phyloP scores from a whole-genome alignment of 805 yeast species.

The Candida nemodendra region DNA sequence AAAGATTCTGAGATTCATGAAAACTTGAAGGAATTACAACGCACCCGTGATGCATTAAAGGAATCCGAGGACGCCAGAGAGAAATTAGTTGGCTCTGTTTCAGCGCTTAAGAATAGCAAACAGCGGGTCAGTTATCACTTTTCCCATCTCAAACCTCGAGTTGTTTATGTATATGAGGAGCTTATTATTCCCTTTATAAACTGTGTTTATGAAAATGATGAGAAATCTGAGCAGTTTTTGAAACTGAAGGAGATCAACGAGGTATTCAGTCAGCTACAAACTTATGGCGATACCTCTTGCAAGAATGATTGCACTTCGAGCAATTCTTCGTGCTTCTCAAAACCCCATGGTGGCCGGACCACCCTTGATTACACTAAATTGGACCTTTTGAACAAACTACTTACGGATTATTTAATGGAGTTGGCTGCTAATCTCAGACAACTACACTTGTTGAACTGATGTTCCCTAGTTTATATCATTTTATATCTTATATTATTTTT shows the following conservation, averaged over 20 bases:
- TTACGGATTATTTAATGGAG: conserved; percentile 13
- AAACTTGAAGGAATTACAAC: not conserved
- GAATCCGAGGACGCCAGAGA: not conserved
- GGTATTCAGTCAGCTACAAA: conserved; percentile 6
- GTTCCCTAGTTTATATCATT: too few species aligned
- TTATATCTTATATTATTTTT: too few species aligned
- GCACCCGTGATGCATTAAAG: not conserved
- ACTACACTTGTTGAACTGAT: not conserved
- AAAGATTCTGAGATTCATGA: not conserved
- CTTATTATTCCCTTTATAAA: conserved; percentile 16
- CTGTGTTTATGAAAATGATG: conserved; percentile 8
- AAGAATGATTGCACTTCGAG: not conserved
- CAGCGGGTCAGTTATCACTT: not conserved
- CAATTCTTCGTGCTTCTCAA: not conserved
- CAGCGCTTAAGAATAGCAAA: not conserved
- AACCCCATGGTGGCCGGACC: not conserved
- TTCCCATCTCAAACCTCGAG: conserved; percentile 7
- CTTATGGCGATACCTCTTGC: not conserved
- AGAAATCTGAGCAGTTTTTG: not conserved
- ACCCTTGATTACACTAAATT: conserved; percentile 8
- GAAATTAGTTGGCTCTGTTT: not conserved
- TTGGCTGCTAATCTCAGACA: conserved; percentile 7
- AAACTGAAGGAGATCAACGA: conserved; percentile 5
- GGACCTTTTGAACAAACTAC: conserved; percentile 7
- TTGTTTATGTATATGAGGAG: conserved; percentile 13